These are phyloP conservation scores for Antrodiella citrinella DNA, from an alignment of 768 basidiomycete species.

Conservation along the genomic window DNA sequence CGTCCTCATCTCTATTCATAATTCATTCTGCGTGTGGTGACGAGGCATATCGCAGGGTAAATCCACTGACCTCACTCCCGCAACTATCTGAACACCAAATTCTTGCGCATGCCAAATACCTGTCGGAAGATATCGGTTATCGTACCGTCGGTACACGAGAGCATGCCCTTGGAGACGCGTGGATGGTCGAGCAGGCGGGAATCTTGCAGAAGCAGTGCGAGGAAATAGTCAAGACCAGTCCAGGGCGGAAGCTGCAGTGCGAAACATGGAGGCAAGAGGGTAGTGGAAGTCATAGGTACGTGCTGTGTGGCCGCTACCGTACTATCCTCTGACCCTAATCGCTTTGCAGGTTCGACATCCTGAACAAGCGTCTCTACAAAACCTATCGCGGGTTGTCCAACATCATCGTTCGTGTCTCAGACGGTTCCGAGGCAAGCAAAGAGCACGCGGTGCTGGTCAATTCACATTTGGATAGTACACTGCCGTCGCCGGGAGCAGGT, in stretches of 20 bases:
- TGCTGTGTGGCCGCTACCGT: conserved; percentile 4
- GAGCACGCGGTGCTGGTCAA: conserved; percentile 83
- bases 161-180: conserved; percentile 77
- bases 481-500: conserved; percentile 76
- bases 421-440: conserved; percentile 64
- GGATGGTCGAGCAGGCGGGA: conserved; percentile 66
- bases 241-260: conserved; percentile 63
- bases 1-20: conserved; percentile 13
- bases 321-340: not conserved
- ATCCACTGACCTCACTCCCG: conserved; percentile 50
- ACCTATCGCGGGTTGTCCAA: conserved; percentile 85
- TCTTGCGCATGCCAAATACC: conserved; percentile 50
- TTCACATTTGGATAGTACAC: conserved; percentile 81
- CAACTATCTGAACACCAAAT: conserved; percentile 69
- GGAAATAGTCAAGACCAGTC: conserved; percentile 24
- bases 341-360: conserved; percentile 80
- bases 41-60: conserved; percentile 20
- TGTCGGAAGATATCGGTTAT: conserved; percentile 85
- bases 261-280: conserved; percentile 90
- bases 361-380: conserved; percentile 77
- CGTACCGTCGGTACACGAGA: conserved; percentile 88
- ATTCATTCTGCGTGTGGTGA: too few species aligned
- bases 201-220: conserved; percentile 58
- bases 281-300: conserved; percentile 80
- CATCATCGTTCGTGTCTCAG: conserved; percentile 79